Conservation (phyloP, 345 rosid species). For the Eucalyptus regnans region DNA sequence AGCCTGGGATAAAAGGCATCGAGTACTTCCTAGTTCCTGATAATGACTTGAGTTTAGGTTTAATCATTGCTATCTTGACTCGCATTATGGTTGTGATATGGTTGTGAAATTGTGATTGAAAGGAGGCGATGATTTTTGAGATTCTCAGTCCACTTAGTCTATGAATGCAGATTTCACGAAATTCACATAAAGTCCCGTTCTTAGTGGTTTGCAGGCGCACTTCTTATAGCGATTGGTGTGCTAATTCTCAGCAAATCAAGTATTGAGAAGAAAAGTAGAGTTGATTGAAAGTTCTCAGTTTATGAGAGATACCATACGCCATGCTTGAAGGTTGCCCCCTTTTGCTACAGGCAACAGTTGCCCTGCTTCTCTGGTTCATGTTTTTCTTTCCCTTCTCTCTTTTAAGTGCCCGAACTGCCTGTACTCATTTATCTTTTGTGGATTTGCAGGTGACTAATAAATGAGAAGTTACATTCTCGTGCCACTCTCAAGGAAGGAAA, state of each 20-base stretch:
- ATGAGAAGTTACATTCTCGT: neutral
- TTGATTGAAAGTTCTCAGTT: slow-evolving; percentile 15
- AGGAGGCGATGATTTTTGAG: neutral
- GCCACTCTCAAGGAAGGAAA: neutral
- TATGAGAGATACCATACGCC: neutral
- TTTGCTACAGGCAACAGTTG: neutral
- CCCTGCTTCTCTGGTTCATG: neutral
- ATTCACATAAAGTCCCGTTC: neutral
- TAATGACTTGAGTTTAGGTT: neutral
- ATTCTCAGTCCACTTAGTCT: neutral
- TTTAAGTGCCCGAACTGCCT: neutral
- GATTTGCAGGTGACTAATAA: neutral
- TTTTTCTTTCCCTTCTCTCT: neutral
- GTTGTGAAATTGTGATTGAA: neutral
- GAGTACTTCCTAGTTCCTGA: neutral
- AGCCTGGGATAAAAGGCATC: neutral
- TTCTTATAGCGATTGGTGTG: slow-evolving; percentile 58
- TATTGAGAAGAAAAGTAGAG: slow-evolving; percentile 30
- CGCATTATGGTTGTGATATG: neutral
- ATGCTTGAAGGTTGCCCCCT: neutral
- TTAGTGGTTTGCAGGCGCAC: slow-evolving; percentile 95
- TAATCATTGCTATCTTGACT: neutral
- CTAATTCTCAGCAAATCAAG: slow-evolving; percentile 68
- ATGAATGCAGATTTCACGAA: neutral
- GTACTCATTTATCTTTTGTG: neutral